phyloP scores from a whole-genome alignment of 352 stramenopile genomes.

The Achlya hypogyna region DNA sequence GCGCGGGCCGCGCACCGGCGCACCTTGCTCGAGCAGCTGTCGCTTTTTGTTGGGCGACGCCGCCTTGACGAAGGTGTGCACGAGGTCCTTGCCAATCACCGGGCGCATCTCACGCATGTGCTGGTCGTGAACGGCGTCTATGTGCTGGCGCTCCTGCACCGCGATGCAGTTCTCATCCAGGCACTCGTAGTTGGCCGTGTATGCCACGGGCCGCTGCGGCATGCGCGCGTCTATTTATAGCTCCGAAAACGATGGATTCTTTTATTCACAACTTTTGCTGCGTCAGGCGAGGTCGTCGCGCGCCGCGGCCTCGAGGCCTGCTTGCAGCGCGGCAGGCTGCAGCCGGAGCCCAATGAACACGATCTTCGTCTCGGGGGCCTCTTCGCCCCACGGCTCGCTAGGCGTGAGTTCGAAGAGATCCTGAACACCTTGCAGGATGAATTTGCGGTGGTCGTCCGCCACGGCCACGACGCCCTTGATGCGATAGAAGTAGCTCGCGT shows the following conservation, averaged over 20 bases:
- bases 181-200: conserved; percentile 5
- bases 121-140: neutral
- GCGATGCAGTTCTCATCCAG: conserved; percentile 2
- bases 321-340: neutral
- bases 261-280: neutral
- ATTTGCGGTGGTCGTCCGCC: conserved; percentile 43
- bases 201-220: conserved; percentile 13
- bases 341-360: conserved; percentile 10
- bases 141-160: neutral
- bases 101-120: conserved; percentile 5
- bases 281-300: too few relatives aligned
- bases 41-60: conserved; percentile 12
- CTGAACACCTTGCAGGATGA: conserved; percentile 73
- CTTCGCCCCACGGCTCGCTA: conserved; percentile 1
- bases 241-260: neutral
- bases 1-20: neutral
- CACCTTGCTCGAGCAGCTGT: conserved; percentile 2
- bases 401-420: conserved; percentile 59
- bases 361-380: conserved; percentile 2
- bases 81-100: conserved; percentile 1
- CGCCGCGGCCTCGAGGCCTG: neutral
- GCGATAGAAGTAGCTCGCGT: conserved; percentile 38
- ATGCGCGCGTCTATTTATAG: neutral
- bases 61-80: neutral
- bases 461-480: conserved; percentile 66